Base-by-base conservation (phyloP, 345 rosid genomes). In the Hirschfeldia incana region DNA sequence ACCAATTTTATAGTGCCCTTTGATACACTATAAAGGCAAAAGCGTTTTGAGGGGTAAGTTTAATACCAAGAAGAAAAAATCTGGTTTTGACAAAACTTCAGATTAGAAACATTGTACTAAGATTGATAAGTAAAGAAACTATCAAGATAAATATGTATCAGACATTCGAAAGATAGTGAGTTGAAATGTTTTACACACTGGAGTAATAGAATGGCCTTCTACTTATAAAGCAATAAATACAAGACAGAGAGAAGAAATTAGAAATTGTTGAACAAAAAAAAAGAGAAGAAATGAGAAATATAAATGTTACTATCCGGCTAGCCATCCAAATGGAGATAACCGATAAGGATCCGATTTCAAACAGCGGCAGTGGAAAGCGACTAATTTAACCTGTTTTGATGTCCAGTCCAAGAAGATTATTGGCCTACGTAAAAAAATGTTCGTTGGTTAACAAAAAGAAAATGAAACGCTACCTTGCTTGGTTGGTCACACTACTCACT, bases 11-110 rank as follows among this genome's bases (percentile, higher is more conserved):
- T 61, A 49, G 15, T 34, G 70, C 15, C 63, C n/a, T 66, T 49
- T 73, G 49, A 49, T 17, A 51, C 70, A 74, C 51, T 29, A 32
- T 21, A 51, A 74, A 74, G 77, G 51, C 17, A 69, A 73, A 42
- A 21, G 32, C 6, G 64, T 64, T 26, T 34, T 51, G 10, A 8
- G 55, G 64, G 1, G n/a, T 0, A 10, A 34, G 5, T 7, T 12
- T 33, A 8, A 46, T 8, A 29, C 32, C 21, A 29, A 32, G 27
- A 64, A 74, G 49, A 2, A 46, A 32, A 64, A 1, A 2, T 5
- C 29, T 12, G 53, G 26, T 3, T 49, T 34, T n/a, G 5, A 13
- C 11, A 2, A n/a, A 26, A 8, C 8, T 46, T 13, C 13, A 49
- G n/a, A 30, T 32, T 10, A 8, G n/a, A 74, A 64, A 32, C 32